Conservation (phyloP, 768 basidiomycete species). For the Hypsizygus marmoreus region DNA sequence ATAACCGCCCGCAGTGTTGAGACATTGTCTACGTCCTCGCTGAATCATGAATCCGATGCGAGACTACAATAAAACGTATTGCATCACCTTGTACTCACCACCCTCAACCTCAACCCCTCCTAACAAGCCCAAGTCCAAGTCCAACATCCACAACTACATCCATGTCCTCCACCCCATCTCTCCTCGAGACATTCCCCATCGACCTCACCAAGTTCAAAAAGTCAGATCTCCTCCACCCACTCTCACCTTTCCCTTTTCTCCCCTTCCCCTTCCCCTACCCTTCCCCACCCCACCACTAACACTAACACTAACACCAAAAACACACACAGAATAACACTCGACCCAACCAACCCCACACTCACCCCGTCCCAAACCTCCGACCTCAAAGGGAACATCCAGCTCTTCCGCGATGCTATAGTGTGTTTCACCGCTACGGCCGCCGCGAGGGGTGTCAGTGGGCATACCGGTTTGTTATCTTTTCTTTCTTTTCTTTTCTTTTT, state of each 20-base stretch:
- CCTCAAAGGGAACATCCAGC: conserved; percentile 71
- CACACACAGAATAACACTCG: conserved; percentile 66
- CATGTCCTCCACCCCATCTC: conserved; percentile 37
- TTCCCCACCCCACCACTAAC: not conserved
- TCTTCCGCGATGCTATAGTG: conserved; percentile 83
- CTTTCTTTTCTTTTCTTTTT: not conserved
- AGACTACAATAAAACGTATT: too few species aligned
- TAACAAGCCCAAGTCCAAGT: too few species aligned
- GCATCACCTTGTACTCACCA: too few species aligned
- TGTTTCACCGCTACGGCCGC: conserved; percentile 86
- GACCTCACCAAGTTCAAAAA: conserved; percentile 78
- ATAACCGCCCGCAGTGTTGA: too few species aligned
- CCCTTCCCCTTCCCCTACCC: too few species aligned
- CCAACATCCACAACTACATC: too few species aligned
- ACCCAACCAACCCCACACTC: conserved; percentile 66
- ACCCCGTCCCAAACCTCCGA: conserved; percentile 59
- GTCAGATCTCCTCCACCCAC: conserved; percentile 42
- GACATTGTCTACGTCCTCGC: too few species aligned
- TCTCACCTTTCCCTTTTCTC: too few species aligned
- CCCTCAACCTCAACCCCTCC: too few species aligned
- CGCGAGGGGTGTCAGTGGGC: conserved; percentile 85
- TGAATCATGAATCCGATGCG: too few species aligned
- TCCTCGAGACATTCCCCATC: conserved; percentile 62
- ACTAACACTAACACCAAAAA: conserved; percentile 2
- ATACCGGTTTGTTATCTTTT: conserved; percentile 56